Conservation (phyloP, 148 eudicot species). For the Linanthus parryae region DNA sequence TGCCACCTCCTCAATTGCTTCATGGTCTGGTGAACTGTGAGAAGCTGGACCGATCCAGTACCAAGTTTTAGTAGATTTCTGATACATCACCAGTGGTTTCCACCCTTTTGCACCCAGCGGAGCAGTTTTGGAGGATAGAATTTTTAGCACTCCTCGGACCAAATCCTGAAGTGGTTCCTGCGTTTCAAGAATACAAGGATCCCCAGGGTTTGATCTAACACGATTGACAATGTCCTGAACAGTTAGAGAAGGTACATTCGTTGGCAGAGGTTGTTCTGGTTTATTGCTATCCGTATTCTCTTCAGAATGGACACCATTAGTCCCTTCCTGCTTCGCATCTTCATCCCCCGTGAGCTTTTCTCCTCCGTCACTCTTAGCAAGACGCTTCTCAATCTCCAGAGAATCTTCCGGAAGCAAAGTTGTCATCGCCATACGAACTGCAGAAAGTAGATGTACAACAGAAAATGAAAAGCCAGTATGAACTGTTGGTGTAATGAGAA, state of each 20-base stretch:
- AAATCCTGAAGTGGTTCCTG: conserved; percentile 95
- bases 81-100: conserved; percentile 75
- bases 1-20: conserved; percentile 54
- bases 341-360: too few relatives aligned
- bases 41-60: conserved; percentile 76
- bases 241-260: conserved; percentile 51
- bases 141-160: conserved; percentile 83
- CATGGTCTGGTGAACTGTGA: conserved; percentile 37
- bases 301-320: conserved; percentile 28
- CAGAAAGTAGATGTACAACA: conserved; percentile 81
- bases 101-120: conserved; percentile 93
- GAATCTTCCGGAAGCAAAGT: conserved; percentile 55
- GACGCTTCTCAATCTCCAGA: conserved; percentile 23
- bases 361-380: too few relatives aligned
- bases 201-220: conserved; percentile 80
- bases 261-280: conserved; percentile 24
- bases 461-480: conserved; percentile 88
- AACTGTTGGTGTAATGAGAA: conserved; percentile 64
- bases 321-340: too few relatives aligned
- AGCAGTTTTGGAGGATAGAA: conserved; percentile 76
- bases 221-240: conserved; percentile 77
- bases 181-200: conserved; percentile 86
- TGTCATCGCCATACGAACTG: conserved; percentile 75
- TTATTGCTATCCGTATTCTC: conserved; percentile 34
- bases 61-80: conserved; percentile 70